These are phyloP conservation scores for Zea mays DNA, from an alignment of 176 grass and related monocot species.

Conservation along the genomic window DNA sequence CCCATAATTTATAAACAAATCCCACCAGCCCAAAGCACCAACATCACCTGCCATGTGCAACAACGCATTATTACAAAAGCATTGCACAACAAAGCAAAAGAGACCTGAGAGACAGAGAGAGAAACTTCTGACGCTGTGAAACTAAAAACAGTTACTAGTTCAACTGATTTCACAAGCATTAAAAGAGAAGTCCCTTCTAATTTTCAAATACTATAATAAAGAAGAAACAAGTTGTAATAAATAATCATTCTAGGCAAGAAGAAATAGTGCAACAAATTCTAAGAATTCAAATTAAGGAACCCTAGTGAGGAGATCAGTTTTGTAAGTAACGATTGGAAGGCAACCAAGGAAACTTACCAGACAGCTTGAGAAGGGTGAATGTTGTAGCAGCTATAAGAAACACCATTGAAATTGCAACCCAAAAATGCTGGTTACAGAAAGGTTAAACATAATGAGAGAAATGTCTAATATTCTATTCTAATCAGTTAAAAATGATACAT, in stretches of 20 bases:
- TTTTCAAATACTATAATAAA: not conserved
- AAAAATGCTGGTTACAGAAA: slow-evolving; percentile 73
- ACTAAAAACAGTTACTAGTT: not conserved
- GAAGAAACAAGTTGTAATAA: not conserved
- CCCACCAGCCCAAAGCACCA: slow-evolving; percentile 87
- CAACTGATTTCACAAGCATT: not conserved
- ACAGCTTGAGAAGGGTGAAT: slow-evolving; percentile 82
- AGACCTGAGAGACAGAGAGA: not conserved
- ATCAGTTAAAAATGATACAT: not conserved
- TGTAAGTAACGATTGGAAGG: slow-evolving; percentile 13
- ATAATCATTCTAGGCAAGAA: slow-evolving; percentile 10
- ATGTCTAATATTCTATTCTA: slow-evolving; percentile 28
- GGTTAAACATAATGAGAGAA: slow-evolving; percentile 28
- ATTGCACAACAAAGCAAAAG: slow-evolving; percentile 13
- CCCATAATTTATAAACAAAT: slow-evolving; percentile 97
- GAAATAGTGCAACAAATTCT: not conserved
- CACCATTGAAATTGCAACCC: slow-evolving; percentile 98
- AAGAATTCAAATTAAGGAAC: not conserved
- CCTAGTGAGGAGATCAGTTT: not conserved
- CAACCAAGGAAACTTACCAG: slow-evolving; percentile 53
- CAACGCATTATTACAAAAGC: slow-evolving; percentile 25
- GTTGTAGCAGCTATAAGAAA: slow-evolving; percentile 89
- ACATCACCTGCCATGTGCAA: slow-evolving; percentile 73
- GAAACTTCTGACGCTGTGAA: not conserved
- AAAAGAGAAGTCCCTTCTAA: not conserved